Percentiles rank a stretch among this genome's conserved stretches.
phyloP scores from a whole-genome alignment of 352 stramenopile genomes.

The Globisporangium acanthophoron region DNA sequence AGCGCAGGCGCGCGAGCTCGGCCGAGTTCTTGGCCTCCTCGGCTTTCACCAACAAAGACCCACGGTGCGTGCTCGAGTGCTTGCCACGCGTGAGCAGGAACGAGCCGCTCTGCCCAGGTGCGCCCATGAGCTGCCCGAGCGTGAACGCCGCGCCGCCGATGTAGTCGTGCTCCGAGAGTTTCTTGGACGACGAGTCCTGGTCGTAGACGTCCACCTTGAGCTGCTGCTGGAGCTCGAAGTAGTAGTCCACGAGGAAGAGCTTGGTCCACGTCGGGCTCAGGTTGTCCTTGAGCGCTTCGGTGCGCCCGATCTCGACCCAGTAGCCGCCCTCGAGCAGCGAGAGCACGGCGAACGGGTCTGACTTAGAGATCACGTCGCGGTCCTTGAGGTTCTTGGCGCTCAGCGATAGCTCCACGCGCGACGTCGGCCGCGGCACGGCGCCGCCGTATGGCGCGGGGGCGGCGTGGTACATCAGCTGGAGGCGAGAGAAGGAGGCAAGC shows the following conservation, averaged over 20 bases:
- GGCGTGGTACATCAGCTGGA: no score
- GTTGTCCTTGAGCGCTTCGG: conserved; percentile 72
- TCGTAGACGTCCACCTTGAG: conserved; percentile 86
- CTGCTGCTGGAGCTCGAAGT: conserved; percentile 82
- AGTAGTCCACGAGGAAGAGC: conserved; percentile 78
- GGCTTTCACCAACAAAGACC: conserved; percentile 48
- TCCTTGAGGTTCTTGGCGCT: conserved; percentile 77
- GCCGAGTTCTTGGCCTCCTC: conserved; percentile 47
- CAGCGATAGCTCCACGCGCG: conserved; percentile 77
- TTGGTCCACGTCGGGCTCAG: conserved; percentile 76
- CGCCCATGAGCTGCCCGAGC: conserved; percentile 75
- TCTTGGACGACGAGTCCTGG: conserved; percentile 63
- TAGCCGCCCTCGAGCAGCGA: conserved; percentile 38
- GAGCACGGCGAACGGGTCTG: conserved; percentile 80
- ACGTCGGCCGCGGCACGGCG: no score
- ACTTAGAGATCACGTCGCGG: conserved; percentile 84
- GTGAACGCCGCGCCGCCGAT: conserved; percentile 75
- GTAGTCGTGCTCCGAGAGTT: conserved; percentile 64
- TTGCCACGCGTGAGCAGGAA: conserved; percentile 48
- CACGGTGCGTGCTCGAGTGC: conserved; percentile 33
- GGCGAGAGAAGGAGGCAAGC: no score
- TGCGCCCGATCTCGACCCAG: conserved; percentile 74
- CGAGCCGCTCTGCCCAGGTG: conserved; percentile 52
- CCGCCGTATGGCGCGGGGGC: no score
- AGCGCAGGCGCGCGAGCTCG: conserved; percentile 42